Conservation (phyloP, 176 grass and related monocot species). For the Leersia perrieri region DNA sequence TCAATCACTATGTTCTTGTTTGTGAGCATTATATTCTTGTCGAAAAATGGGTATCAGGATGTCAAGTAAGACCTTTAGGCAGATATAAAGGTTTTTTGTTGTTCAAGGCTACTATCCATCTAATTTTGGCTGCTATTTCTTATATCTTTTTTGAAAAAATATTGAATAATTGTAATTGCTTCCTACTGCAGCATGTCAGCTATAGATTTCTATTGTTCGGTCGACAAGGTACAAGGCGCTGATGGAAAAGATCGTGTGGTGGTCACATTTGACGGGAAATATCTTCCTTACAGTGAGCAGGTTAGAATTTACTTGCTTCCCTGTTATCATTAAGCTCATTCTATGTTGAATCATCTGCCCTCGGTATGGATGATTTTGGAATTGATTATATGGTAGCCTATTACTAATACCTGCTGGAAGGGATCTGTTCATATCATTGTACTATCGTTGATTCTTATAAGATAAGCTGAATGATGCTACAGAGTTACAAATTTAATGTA, state of each 20-base stretch:
- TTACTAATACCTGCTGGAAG: neutral
- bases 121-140: neutral
- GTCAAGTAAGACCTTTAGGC: too few relatives aligned
- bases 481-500: neutral
- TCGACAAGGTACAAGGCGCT: constrained; percentile 82
- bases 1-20: neutral
- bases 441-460: neutral
- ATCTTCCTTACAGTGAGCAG: constrained; percentile 92
- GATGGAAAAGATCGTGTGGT: constrained; percentile 87
- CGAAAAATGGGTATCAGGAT: too few relatives aligned
- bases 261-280: constrained; percentile 90
- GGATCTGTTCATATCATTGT: too few relatives aligned
- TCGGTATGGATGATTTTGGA: neutral
- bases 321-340: neutral
- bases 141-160: neutral
- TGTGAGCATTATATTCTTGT: too few relatives aligned
- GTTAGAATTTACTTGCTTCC: constrained; percentile 36
- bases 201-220: constrained; percentile 94
- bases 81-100: too few relatives aligned
- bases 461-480: neutral
- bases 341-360: neutral
- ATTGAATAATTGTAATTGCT: neutral
- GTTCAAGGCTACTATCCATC: neutral
- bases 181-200: constrained; percentile 72
- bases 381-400: neutral